Conservation (phyloP, 805 yeast genomes). For the Ogataea ganodermae region DNA sequence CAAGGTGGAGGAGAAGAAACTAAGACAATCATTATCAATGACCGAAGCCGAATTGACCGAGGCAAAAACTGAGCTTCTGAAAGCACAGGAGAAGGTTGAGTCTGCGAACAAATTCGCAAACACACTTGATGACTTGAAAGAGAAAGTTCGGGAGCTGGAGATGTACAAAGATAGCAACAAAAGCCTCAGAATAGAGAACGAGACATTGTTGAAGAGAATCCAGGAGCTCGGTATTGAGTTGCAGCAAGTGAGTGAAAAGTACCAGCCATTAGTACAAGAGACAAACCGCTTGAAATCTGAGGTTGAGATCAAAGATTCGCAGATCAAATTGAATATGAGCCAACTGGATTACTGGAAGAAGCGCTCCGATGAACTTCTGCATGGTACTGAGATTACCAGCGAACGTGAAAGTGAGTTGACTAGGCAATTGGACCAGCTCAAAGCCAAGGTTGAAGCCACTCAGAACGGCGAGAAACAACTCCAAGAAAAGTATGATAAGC, state of each 20-base stretch:
- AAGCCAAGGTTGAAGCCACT: slow-evolving; percentile 19
- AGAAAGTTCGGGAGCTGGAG: slow-evolving; percentile 30
- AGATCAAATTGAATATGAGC: slow-evolving; percentile 46
- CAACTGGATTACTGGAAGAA: slow-evolving; percentile 63
- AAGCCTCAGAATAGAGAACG: slow-evolving; percentile 28
- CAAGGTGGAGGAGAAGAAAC: slow-evolving; percentile 53
- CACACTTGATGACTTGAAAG: slow-evolving; percentile 29
- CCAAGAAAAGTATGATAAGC: slow-evolving; percentile 30
- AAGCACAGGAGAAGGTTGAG: slow-evolving; percentile 29
- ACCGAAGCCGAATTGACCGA: slow-evolving; percentile 52
- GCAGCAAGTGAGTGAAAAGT: slow-evolving; percentile 1
- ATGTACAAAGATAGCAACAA: slow-evolving; percentile 34
- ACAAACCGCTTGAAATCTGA: slow-evolving; percentile 26
- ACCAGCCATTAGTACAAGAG: slow-evolving; percentile 20
- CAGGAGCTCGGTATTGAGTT: slow-evolving; percentile 22
- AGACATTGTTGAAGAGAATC: slow-evolving; percentile 12
- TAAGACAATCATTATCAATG: slow-evolving; percentile 52
- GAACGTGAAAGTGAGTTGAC: slow-evolving; percentile 22
- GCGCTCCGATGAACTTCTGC: slow-evolving; percentile 49
- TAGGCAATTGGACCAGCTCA: slow-evolving; percentile 29
- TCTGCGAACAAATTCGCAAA: slow-evolving; percentile 24
- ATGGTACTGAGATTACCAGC: slow-evolving; percentile 21
- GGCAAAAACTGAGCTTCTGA: slow-evolving; percentile 48
- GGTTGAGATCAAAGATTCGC: slow-evolving; percentile 50
- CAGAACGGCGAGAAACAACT: slow-evolving; percentile 19